Evolutionary conservation across 2,329 filamentous ascomycete species (phyloP).

Genomic region (Penicillium sp.): DNA sequence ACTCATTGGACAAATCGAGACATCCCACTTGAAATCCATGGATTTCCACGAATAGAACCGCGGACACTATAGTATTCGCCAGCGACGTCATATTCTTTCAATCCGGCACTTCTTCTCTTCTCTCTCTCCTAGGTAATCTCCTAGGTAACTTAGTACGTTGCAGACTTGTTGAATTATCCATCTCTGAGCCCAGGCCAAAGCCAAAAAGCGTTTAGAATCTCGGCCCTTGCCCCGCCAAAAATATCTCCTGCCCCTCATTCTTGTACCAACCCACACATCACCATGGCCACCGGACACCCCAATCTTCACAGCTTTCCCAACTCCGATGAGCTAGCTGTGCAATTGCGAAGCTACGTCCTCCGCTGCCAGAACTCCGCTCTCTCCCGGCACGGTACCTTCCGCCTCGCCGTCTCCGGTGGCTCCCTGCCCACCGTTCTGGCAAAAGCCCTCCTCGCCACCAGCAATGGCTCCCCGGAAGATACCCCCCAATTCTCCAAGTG

Average conservation of each 20-base stretch:
- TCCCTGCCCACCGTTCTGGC: conserved; percentile 87
- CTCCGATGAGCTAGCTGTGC: conserved; percentile 66
- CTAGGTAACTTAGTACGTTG: neutral
- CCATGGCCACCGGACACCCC: conserved; percentile 44
- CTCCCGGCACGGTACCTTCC: conserved; percentile 77
- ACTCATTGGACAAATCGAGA: neutral
- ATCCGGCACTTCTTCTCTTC: neutral
- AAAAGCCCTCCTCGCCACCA: conserved; percentile 67
- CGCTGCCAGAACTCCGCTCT: conserved; percentile 77
- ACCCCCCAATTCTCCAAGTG: conserved; percentile 76
- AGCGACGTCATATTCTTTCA: conserved; percentile 2
- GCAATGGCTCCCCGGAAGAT: conserved; percentile 55
- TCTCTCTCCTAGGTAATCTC: neutral
- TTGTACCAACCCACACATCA: conserved; percentile 4
- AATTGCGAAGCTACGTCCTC: conserved; percentile 78
- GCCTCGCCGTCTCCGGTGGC: conserved; percentile 88
- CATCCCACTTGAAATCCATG: neutral
- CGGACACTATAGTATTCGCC: neutral
- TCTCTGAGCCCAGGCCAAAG: neutral
- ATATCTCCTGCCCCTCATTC: conserved; percentile 4
- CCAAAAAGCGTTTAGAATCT: neutral
- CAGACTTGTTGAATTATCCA: neutral
- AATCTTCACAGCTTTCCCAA: conserved; percentile 77
- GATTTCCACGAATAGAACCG: neutral
- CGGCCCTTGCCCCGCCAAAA: neutral